Evolutionary conservation across 1,139 yeast species (phyloP).

Genomic region (Hanseniaspora uvarum): DNA sequence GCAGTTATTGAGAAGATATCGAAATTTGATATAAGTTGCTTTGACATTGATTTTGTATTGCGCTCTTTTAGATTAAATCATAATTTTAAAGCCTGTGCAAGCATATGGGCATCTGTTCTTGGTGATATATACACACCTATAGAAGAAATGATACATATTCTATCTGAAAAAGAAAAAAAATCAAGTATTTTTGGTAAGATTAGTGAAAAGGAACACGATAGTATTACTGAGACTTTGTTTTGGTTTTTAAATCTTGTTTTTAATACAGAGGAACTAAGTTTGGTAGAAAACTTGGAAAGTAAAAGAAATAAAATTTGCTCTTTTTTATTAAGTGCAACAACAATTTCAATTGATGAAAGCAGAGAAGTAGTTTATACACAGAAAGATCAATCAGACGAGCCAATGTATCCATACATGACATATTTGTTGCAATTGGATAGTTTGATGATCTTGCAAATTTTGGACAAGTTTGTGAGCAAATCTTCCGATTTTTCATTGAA

Average conservation of each 20-base stretch:
- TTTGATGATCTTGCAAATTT: conserved; percentile 22
- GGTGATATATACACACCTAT: conserved; percentile 9
- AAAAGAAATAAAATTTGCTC: background rate
- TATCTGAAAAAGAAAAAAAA: background rate
- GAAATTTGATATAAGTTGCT: conserved; percentile 4
- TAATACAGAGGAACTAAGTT: background rate
- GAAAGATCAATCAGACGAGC: conserved; percentile 20
- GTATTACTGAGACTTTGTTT: background rate
- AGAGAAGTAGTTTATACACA: background rate
- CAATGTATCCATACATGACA: conserved; percentile 31
- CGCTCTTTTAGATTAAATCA: background rate
- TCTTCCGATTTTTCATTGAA: background rate
- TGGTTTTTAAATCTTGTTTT: background rate
- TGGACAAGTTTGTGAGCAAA: conserved; percentile 22
- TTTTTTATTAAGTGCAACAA: conserved; percentile 3
- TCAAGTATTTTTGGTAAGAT: conserved; percentile 4
- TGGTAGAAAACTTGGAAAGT: background rate
- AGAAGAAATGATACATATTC: background rate
- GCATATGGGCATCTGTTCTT: background rate
- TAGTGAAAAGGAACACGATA: background rate
- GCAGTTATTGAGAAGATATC: background rate
- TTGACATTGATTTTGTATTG: conserved; percentile 9
- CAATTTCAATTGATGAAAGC: background rate
- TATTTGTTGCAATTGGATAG: conserved; percentile 25
- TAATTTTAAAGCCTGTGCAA: background rate